phyloP scores from a whole-genome alignment of 768 basidiomycete genomes.

The Pisolithus marmoratus region DNA sequence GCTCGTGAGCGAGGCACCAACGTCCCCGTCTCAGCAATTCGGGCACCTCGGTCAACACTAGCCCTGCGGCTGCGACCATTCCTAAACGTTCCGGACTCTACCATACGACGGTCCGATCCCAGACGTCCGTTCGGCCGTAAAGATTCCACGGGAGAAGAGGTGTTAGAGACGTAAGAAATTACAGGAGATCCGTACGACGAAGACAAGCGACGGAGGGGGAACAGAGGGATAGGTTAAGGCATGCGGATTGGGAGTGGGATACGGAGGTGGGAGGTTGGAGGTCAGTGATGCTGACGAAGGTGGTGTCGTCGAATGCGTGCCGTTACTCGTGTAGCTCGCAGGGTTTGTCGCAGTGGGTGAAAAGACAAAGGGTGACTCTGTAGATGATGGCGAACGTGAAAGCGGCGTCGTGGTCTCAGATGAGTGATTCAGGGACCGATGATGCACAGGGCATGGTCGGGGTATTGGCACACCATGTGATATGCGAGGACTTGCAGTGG shows the following conservation, averaged over 20 bases:
- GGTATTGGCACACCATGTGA: slow-evolving; percentile 71
- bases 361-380: slow-evolving; percentile 63
- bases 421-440: slow-evolving; percentile 43
- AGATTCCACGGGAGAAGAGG: slow-evolving; percentile 46
- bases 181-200: slow-evolving; percentile 73
- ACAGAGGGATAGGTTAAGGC: slow-evolving; percentile 75
- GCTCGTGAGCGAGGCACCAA: slow-evolving; percentile 46
- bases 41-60: slow-evolving; percentile 57
- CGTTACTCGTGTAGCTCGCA: slow-evolving; percentile 49
- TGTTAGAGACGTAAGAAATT: slow-evolving; percentile 39
- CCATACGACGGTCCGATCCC: slow-evolving; percentile 18
- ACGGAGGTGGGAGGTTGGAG: slow-evolving; percentile 31
- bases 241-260: slow-evolving; percentile 27
- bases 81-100: slow-evolving; percentile 20
- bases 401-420: slow-evolving; percentile 56
- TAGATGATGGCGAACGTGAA: slow-evolving; percentile 60
- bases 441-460: slow-evolving; percentile 59
- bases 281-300: slow-evolving; percentile 56
- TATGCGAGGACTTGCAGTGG: slow-evolving; percentile 23
- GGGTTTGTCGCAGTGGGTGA: slow-evolving; percentile 55
- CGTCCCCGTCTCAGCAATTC: slow-evolving; percentile 66
- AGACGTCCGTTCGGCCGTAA: slow-evolving; percentile 39
- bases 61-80: slow-evolving; percentile 44
- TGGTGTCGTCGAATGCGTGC: slow-evolving; percentile 69
- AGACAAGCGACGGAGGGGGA: slow-evolving; percentile 74